Evolutionary conservation across 441 rosid species (phyloP), one percentile per base, ranked within the genome.

Genomic region (Pelargonium fulgidum): DNA sequence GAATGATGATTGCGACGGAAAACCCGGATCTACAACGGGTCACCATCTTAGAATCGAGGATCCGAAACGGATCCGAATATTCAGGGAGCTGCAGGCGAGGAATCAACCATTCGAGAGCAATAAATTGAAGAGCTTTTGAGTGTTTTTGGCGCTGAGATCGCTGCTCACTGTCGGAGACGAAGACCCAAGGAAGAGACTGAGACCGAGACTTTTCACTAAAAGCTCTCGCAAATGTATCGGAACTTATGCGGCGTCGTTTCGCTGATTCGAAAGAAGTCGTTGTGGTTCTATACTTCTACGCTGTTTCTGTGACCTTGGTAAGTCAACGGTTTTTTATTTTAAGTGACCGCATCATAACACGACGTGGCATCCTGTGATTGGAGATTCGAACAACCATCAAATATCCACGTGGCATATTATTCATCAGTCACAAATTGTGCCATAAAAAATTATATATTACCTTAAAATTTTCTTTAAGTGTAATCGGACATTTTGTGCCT

Each of bases 11-110:
- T 7, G 66, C 56, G 62, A 82, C 64, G 75, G 73, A 78, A 39
- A 85, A 72, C 75, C 72, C 75, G 78, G 93, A 93, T 92, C 98
- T 84, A 76, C 79, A 79, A 73, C 80, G 78, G 77, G 80, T 62
- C 81, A 70, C 83, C 96, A 90, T 87, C 61, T 62, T 41, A 7
- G 33, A 64, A 52, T 7, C 10, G 33, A 54, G 19, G 12, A 36
- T 9, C 26, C 12, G 50, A 62, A n/a, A 68, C 13, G 24, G 65
- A 22, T 29, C 65, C 19, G 12, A 56, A 65, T 20, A 54, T 39
- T 47, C 47, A 72, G 0, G 14, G 63, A 17, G 39, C 22, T 3
- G 16, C 4, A 4, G 47, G 26, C 64, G 67, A 66, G 9, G 50
- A 81, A 83, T 79, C 72, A 79, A 77, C 64, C 87, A 83, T 81